Base-by-base conservation (phyloP, 2,329 filamentous ascomycete genomes). In the Grosmannia clavigera region DNA sequence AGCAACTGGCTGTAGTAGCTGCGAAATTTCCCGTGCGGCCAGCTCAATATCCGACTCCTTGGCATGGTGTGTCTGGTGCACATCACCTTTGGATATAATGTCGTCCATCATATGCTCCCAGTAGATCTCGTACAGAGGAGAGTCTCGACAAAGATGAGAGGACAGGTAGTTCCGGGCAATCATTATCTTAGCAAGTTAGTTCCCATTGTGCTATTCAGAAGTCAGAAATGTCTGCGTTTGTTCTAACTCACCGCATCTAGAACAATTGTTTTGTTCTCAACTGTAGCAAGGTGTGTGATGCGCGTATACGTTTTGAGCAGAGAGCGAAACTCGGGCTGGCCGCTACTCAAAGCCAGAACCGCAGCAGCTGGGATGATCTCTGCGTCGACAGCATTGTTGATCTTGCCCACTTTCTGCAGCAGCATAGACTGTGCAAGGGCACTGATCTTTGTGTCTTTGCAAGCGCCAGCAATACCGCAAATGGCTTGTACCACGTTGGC, bases 341-440 rank as follows among this genome's bases (percentile, higher is more conserved):
- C 89, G 60, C 89, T 90, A 66, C 82, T 85, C 5, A 94, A 76
- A 38, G 91, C 87, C 60, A 99, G 75, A 6, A 83, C 78, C 10
- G 91, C 90, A 7, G 90, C 85, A 62, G 95, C 91, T 19, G 83
- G 84, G 59, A 97, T 86, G 62, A 99, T 94, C 60, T 87, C 86
- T 35, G 87, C 85, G 75, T 97, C 92, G 2, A 96, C 88, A 5
- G 81, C 76, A 61, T 82, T 79, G 68, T 84, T 94, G 60, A 96
- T 84, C 72, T 94, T 92, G 62, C 87, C 86, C 61, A 97, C 82
- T 72, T 99, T 97, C 69, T 99, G 94, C n/a, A 96, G 75, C 29
- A 99, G 82, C 85, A 99, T 96, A 0, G 91, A 95, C 67, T 96
- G 88, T 2, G 92, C 92, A 58, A 99, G 77, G 5, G 92, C 92